Base-by-base conservation (phyloP, 2,329 filamentous ascomycete genomes). In the Dactylonectria macrodidyma region DNA sequence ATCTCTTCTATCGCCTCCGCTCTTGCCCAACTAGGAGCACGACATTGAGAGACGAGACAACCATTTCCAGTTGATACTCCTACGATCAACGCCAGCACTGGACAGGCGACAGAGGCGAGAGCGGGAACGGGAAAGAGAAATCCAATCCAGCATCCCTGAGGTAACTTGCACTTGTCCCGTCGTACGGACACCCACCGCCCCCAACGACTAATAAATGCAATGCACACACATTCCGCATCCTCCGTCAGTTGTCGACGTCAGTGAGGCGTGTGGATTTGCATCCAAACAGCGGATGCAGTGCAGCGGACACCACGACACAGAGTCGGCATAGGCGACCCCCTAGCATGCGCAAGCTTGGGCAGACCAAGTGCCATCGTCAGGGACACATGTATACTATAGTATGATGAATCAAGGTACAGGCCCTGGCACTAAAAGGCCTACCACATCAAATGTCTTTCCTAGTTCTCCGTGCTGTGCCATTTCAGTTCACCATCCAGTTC, bases 371-470 rank as follows among this genome's bases (percentile, higher is more conserved):
- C 38, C 59, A 58, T 54, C 56, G 64, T 60, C 56, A 59, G 59
- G 55, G 55, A 64, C 58, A 61, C 69, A 54, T 51, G 63, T 59
- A 62, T 59, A 60, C 19, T 19, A 19, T 19, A 19, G 19, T 19
- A 19, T 19, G 19, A 19, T 47, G 57, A 59, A 52, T 36, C 57
- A 47, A 66, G 69, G 46, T 57, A 64, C 66, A 65, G 63, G 33
- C 64, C 60, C 33, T 30, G 59, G 41, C 46, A 51, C 30, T 58
- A 44, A 50, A 51, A 64, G 68, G 59, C 67, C 69, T 66, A 56
- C 65, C 62, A 51, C 57, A 19, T 67, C 48, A 54, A 67, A 68
- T 72, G 71, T 71, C 60, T 74, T 68, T 70, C 48, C 46, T 52
- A 48, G 51, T 24, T 24, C 60, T 55, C 58, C 59, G 51, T 62